Evolutionary conservation across 768 basidiomycete species (phyloP).

Genomic region (Arthromyces matolae): DNA sequence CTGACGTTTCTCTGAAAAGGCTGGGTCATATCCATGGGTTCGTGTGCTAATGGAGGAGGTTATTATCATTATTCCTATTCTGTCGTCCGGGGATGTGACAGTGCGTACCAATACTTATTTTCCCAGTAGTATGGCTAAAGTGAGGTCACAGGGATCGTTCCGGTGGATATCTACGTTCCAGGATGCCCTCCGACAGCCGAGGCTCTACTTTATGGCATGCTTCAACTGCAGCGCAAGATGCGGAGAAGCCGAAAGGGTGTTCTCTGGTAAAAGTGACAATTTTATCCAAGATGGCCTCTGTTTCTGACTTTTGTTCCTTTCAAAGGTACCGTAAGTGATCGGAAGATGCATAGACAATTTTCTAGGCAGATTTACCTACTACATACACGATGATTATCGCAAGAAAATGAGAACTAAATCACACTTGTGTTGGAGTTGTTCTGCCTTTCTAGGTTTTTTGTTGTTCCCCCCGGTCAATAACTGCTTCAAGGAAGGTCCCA

Average conservation of each 20-base stretch:
- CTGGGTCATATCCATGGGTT: slow-evolving; percentile 99
- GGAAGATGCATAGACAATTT: slow-evolving; percentile 8
- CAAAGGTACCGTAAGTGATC: slow-evolving; percentile 56
- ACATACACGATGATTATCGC: too few relatives aligned
- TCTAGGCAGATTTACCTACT: slow-evolving; percentile 5
- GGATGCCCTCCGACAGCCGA: slow-evolving; percentile 96
- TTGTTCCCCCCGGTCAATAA: too few relatives aligned
- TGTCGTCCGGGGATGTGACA: slow-evolving; percentile 96
- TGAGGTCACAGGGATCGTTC: slow-evolving; percentile 72
- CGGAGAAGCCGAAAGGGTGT: slow-evolving; percentile 81
- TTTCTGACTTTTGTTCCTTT: too few relatives aligned
- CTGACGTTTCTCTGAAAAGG: slow-evolving; percentile 42
- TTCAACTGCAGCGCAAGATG: slow-evolving; percentile 97
- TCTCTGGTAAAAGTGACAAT: slow-evolving; percentile 73
- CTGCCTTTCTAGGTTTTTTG: too few relatives aligned
- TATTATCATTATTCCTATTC: slow-evolving; percentile 99
- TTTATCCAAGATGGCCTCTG: too few relatives aligned
- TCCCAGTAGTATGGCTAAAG: slow-evolving; percentile 2
- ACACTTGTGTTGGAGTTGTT: too few relatives aligned
- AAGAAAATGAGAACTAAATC: too few relatives aligned
- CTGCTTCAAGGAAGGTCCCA: too few relatives aligned
- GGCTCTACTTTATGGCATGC: slow-evolving; percentile 93
- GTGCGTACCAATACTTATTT: slow-evolving; percentile 40
- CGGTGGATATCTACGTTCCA: slow-evolving; percentile 97
- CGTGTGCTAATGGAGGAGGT: slow-evolving; percentile 96